Percentiles rank a stretch among this genome's conserved stretches.
Conservation (phyloP, 108 stramenopile genomes). For the Nitzschia putrida region DNA sequence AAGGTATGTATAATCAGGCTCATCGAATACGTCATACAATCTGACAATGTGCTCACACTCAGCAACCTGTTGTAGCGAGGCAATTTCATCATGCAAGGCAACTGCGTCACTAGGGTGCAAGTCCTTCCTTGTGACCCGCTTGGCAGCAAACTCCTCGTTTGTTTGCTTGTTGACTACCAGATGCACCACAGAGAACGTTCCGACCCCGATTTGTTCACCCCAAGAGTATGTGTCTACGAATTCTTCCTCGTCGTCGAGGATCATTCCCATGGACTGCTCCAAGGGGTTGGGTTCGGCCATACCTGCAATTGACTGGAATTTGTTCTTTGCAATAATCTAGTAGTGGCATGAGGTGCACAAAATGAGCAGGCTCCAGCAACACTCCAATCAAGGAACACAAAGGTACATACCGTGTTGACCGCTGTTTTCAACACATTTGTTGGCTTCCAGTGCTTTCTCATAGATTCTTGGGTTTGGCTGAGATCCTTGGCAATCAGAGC, state of each 20-base stretch:
- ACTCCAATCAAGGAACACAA: not conserved
- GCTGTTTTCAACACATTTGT: slow-evolving; percentile 31
- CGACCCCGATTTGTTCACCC: slow-evolving; percentile 60
- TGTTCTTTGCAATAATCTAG: slow-evolving; percentile 43
- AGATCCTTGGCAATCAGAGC: slow-evolving; percentile 44
- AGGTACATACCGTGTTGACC: slow-evolving; percentile 34
- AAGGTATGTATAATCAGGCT: slow-evolving; percentile 65
- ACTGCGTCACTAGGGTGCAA: slow-evolving; percentile 60
- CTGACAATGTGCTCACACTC: slow-evolving; percentile 71
- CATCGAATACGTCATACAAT: slow-evolving; percentile 72
- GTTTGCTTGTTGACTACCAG: slow-evolving; percentile 57
- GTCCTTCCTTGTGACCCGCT: slow-evolving; percentile 59
- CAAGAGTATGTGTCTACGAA: slow-evolving; percentile 33
- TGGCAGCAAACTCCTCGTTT: slow-evolving; percentile 54
- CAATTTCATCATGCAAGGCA: slow-evolving; percentile 70
- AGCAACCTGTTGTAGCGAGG: slow-evolving; percentile 49
- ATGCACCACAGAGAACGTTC: slow-evolving; percentile 67
- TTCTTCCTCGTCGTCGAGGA: slow-evolving; percentile 31
- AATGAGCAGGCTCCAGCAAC: too few relatives aligned
- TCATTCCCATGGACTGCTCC: slow-evolving; percentile 3
- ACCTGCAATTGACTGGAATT: slow-evolving; percentile 40
- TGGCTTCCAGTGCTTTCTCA: slow-evolving; percentile 17
- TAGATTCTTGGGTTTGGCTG: slow-evolving; percentile 36
- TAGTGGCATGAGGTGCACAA: too few relatives aligned
- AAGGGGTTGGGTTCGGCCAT: slow-evolving; percentile 19